phyloP scores from a whole-genome alignment of 192 early-diverging fungal species.

The Umbelopsis sp. region DNA sequence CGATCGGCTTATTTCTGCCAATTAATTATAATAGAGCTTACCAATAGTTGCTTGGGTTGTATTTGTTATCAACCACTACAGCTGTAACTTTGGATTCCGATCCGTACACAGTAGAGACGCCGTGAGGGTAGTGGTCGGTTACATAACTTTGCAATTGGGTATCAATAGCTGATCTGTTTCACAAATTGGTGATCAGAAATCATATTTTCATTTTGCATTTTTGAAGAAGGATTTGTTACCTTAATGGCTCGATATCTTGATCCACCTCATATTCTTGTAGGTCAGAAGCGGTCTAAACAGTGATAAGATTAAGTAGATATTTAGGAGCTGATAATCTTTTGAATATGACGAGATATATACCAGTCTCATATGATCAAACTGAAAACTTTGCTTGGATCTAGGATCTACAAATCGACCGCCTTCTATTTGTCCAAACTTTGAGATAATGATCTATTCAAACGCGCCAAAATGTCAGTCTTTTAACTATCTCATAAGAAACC shows the following conservation, averaged over 20 bases:
- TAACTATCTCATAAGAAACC: neutral
- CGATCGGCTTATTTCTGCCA: neutral
- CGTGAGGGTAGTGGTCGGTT: slow-evolving; percentile 79
- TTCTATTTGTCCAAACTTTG: slow-evolving; percentile 71
- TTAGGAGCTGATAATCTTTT: neutral
- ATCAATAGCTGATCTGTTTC: slow-evolving; percentile 58
- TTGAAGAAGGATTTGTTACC: slow-evolving; percentile 27
- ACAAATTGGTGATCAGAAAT: neutral
- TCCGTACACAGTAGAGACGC: slow-evolving; percentile 68
- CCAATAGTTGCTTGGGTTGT: slow-evolving; percentile 94
- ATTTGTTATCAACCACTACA: slow-evolving; percentile 87
- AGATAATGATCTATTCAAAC: slow-evolving; percentile 69
- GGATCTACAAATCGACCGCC: slow-evolving; percentile 75
- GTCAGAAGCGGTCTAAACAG: slow-evolving; percentile 50
- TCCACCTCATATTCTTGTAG: slow-evolving; percentile 41
- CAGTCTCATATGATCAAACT: slow-evolving; percentile 81
- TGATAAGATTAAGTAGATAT: neutral
- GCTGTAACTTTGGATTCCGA: slow-evolving; percentile 55
- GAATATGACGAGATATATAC: slow-evolving; percentile 15
- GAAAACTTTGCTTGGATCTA: slow-evolving; percentile 67
- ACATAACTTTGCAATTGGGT: slow-evolving; percentile 65
- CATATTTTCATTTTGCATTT: neutral
- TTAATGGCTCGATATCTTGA: slow-evolving; percentile 38
- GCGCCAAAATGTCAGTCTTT: neutral
- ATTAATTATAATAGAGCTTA: slow-evolving; percentile 27